Evolutionary conservation across 2,329 filamentous ascomycete genomes (phyloP), one percentile per base, ranked within the genome.

Genomic region (Fusarium dlaminii): DNA sequence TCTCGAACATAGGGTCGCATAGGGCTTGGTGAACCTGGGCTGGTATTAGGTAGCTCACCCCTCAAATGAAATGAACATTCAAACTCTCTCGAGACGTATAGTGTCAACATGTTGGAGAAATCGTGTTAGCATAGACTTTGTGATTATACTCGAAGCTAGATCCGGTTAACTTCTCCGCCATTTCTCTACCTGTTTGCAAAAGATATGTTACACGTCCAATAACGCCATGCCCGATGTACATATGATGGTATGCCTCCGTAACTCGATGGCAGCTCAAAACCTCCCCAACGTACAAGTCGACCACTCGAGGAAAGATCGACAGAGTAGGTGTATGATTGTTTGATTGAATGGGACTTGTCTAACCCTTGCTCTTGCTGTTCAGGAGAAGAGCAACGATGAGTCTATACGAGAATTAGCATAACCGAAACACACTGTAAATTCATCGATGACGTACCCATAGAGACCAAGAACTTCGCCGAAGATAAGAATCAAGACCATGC

Each of bases 401-500:
- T 51, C 94, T 97, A 77, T 40, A 22, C 5, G 15, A 32, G 20
- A 10, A 57, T 77, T 40, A 77, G 69, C 36, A 40, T 54, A 20
- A n/a, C 20, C 18, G 11, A 20, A 17, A 20, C 18, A 15, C 14
- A 56, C 74, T 66, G 72, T 59, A 32, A 15, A n/a, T 12, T 22
- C 12, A 20, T 8, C 20, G 8, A 32, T 27, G 37, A 82, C 92
- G 77, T 88, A 98, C 94, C 96, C 96, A 80, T 99, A 99, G 37
- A 99, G 91, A 83, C 96, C 96, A 81, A 99, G 83, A 24, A 99
- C 96, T 87, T 99, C 96, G 65, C 94, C 96, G 82, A 99, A 99
- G 90, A 99, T 99, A 73, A 98, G 89, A 77, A 98, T 98, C 79
- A 99, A 86, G 52, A 99, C 96, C 96, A 98, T 98, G 83, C 96